Base-by-base conservation (phyloP, 2,329 filamentous ascomycete species). In the Chaetomium sp. region DNA sequence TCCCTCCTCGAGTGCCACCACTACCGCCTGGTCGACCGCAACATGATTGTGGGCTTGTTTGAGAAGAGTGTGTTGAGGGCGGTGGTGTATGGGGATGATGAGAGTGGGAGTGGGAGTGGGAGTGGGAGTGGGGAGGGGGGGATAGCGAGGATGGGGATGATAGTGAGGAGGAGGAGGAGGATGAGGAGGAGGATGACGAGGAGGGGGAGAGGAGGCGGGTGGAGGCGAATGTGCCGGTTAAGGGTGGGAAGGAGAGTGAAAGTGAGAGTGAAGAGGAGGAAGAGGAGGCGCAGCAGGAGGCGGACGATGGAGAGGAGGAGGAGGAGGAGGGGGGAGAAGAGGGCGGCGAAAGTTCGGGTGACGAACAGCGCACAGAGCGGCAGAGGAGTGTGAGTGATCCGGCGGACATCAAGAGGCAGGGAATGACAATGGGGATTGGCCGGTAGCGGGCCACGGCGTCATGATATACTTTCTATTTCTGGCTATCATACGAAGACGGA, bases 41-140 rank as follows among this genome's bases (percentile, higher is more conserved):
- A 94, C 54, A 93, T 97, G 78, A 90, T 97, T 42, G 88, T 98
- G 65, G 95, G 98, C 74, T 79, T 99, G 25, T 99, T 99, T 72
- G 94, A 98, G 73, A 95, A 94, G 78, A 89, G 86, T 65, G 91
- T 98, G 51, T 83, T 98, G 78, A 84, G 93, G 68, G 86, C 87
- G 69, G 91, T 97, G 66, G 90, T 99, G 13, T 88, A 96, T 64
- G 90, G 90, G 58, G 90, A 93, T 71, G 90, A 90, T 16, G 53
- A n/a, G 57, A 50, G 58, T 25, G 33, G 38, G n/a, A 25, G 60
- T 16, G 23, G 57, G 60, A 21, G 56, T 21, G 29, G 92, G 70
- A 88, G 89, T 9, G 38, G 57, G 45, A 60, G 54, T 38, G 58
- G 50, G 21, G 55, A 38, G 4, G 62, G 19, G 38, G 21, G 29